These are phyloP conservation scores for Skeletonema grethae DNA, from an alignment of 108 stramenopile genomes.

Conservation along the genomic window DNA sequence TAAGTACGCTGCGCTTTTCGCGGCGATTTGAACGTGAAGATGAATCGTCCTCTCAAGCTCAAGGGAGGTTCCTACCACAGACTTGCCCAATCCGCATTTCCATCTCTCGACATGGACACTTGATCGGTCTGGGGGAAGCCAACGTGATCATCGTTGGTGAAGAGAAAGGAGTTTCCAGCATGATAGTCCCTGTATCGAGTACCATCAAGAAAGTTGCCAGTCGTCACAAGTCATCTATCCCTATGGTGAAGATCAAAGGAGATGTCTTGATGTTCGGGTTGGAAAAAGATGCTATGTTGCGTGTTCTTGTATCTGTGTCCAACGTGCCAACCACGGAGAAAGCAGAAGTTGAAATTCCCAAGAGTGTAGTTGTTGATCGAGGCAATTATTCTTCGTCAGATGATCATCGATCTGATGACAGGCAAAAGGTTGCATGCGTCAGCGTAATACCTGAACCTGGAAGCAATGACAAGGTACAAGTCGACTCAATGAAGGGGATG, in stretches of 20 bases:
- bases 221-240: neutral
- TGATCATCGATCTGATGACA: neutral
- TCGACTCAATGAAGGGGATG: too few species aligned
- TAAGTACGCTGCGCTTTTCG: neutral
- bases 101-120: neutral
- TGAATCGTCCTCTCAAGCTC: neutral
- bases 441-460: neutral
- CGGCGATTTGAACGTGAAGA: neutral
- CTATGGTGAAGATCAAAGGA: slow-evolving; percentile 34
- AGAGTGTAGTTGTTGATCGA: neutral
- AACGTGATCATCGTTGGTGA: slow-evolving; percentile 24
- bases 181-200: slow-evolving; percentile 8
- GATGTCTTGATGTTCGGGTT: slow-evolving; percentile 28
- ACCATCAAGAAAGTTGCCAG: neutral
- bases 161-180: slow-evolving; percentile 9
- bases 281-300: slow-evolving; percentile 10
- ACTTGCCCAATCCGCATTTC: neutral
- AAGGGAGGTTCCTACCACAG: neutral
- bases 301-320: slow-evolving; percentile 9
- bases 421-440: neutral
- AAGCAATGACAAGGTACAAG: neutral
- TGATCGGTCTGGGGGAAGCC: slow-evolving; percentile 11
- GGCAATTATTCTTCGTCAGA: neutral
- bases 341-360: neutral
- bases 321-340: neutral